These are phyloP conservation scores for Kurtzmaniella cleridarum DNA, from an alignment of 805 yeast genomes.

Conservation along the genomic window DNA sequence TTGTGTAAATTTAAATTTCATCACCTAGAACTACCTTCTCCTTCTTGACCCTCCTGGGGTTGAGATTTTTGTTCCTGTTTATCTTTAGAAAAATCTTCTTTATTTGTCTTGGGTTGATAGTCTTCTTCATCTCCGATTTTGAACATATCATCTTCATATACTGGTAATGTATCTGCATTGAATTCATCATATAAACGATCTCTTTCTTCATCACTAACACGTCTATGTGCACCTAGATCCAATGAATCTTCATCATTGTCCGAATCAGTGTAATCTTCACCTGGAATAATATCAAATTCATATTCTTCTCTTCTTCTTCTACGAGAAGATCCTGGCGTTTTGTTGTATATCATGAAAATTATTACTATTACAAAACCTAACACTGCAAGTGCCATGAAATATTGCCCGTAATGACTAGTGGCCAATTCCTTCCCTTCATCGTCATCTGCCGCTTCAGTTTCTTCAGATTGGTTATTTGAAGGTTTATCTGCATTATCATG, in stretches of 20 bases:
- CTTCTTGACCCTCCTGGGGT: too few species aligned
- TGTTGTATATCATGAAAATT: conserved; percentile 41
- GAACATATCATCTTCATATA: conserved; percentile 33
- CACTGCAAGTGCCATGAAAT: conserved; percentile 53
- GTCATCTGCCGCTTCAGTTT: conserved; percentile 18
- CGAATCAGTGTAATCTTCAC: conserved; percentile 48
- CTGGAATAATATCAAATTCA: conserved; percentile 74
- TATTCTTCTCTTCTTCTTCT: conserved; percentile 62
- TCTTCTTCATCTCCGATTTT: conserved; percentile 37
- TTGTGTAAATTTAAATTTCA: too few species aligned
- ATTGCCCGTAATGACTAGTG: conserved; percentile 50
- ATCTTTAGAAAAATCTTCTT: conserved; percentile 2
- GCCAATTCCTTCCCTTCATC: conserved; percentile 32
- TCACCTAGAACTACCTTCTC: too few species aligned
- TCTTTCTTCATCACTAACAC: conserved; percentile 28
- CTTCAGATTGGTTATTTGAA: neutral
- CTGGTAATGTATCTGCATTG: conserved; percentile 33
- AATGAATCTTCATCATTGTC: conserved; percentile 31
- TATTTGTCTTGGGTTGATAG: conserved; percentile 7
- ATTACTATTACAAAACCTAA: conserved; percentile 51
- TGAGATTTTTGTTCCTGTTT: too few species aligned
- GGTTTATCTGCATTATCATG: conserved; percentile 2
- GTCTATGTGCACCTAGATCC: conserved; percentile 22
- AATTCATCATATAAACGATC: conserved; percentile 37
- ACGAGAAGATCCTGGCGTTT: conserved; percentile 35